These are phyloP conservation scores for Coffea humblotiana DNA, from an alignment of 305 asterid species.

Conservation along the genomic window DNA sequence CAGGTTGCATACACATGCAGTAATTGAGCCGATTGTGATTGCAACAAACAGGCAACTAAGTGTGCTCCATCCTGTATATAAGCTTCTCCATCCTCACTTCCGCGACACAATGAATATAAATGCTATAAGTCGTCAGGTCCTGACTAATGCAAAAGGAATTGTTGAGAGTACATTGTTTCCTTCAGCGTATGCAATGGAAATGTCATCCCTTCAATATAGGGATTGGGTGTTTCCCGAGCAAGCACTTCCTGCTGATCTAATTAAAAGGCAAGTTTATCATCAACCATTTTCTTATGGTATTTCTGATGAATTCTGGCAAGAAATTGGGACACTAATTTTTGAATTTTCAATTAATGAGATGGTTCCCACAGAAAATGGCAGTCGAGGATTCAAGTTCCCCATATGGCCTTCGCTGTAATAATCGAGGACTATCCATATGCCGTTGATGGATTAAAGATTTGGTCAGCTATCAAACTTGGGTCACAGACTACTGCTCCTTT, in stretches of 20 bases:
- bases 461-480: slow-evolving; percentile 89
- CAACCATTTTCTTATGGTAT: not conserved
- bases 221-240: slow-evolving; percentile 77
- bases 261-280: slow-evolving; percentile 53
- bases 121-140: slow-evolving; percentile 65
- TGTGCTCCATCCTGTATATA: slow-evolving; percentile 73
- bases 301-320: not conserved
- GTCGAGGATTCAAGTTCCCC: slow-evolving; percentile 51
- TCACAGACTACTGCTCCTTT: slow-evolving; percentile 55
- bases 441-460: slow-evolving; percentile 78
- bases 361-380: slow-evolving; percentile 54
- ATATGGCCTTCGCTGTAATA: slow-evolving; percentile 57
- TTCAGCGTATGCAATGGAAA: slow-evolving; percentile 59
- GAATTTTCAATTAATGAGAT: not conserved
- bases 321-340: not conserved
- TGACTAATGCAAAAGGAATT: slow-evolving; percentile 62
- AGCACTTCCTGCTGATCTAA: slow-evolving; percentile 76
- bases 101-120: slow-evolving; percentile 78
- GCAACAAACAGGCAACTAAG: slow-evolving; percentile 81
- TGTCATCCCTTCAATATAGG: slow-evolving; percentile 59
- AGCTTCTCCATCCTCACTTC: slow-evolving; percentile 79
- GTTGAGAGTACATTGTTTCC: slow-evolving; percentile 65
- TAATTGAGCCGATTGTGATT: slow-evolving; percentile 75
- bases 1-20: slow-evolving; percentile 81
- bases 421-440: slow-evolving; percentile 88